Percentiles rank a stretch among this genome's conserved stretches.
These are phyloP conservation scores for Termitomyces sp. DNA, from an alignment of 768 basidiomycete genomes.

Conservation along the genomic window DNA sequence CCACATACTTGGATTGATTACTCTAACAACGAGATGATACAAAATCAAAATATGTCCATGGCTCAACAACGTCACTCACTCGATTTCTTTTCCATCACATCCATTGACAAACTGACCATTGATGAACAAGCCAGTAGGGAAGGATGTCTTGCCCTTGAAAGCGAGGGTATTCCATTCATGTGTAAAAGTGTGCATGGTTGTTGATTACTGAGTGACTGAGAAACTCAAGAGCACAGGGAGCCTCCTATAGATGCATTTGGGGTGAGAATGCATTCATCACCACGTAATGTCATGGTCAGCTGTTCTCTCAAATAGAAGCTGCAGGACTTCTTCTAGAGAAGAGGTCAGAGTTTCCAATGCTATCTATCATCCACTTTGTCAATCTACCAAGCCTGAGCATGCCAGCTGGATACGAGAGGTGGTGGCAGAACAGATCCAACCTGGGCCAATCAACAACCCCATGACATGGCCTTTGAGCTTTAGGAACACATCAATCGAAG, in stretches of 20 bases:
- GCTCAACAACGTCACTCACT: constrained; percentile 37
- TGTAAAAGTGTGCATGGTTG: constrained; percentile 31
- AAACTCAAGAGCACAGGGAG: too few relatives aligned
- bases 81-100: constrained; percentile 49
- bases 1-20: constrained; percentile 48
- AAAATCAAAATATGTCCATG: background rate
- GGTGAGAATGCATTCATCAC: background rate
- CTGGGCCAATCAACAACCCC: too few relatives aligned
- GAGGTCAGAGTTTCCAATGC: background rate
- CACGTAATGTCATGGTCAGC: background rate
- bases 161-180: constrained; percentile 49
- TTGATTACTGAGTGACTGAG: background rate
- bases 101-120: constrained; percentile 64
- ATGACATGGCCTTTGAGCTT: too few relatives aligned
- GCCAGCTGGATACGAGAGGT: background rate
- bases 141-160: constrained; percentile 57
- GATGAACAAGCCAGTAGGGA: constrained; percentile 73
- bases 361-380: background rate
- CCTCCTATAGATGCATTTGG: background rate
- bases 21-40: too few relatives aligned
- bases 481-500: background rate
- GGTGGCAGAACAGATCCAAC: background rate
- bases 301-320: background rate
- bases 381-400: background rate
- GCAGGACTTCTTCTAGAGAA: background rate